Base-by-base conservation (phyloP, 192 early-diverging fungal species). In the Entrophospora sp. region DNA sequence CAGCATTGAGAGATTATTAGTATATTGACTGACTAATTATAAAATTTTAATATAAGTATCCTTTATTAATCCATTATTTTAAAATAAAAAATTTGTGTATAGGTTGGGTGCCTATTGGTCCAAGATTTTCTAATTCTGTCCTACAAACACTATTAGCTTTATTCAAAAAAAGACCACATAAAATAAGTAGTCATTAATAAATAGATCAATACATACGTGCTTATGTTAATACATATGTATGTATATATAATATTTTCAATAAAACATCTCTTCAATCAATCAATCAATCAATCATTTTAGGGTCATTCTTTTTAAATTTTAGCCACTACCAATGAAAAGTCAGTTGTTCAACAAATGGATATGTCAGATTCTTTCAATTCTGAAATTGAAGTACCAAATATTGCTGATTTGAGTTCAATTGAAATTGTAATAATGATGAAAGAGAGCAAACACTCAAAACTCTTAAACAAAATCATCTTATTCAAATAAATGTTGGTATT, bases 61-160 rank as follows among this genome's bases (percentile, higher is more conserved):
- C n/a, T n/a, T n/a, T n/a, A n/a, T n/a, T n/a, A n/a, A n/a, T n/a
- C n/a, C n/a, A n/a, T n/a, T n/a, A n/a, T n/a, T n/a, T n/a, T n/a
- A n/a, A n/a, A n/a, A n/a, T n/a, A n/a, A n/a, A n/a, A n/a, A n/a
- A n/a, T n/a, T n/a, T n/a, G n/a, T n/a, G n/a, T n/a, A n/a, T 75
- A 79, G 95, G 96, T 51, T 99, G 89, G 84, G 94, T 97, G 0
- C n/a, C 83, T 3, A 94, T 99, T 73, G 96, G 96, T 35, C 88
- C 95, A 31, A 82, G 95, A 16, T 97, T 99, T 71, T 96, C 96
- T 20, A 99, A 96, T 75, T 73, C 80, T 3, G 85, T 97, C 1
- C 73, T 99, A 12, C 96, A 99, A 71, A 92, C 95, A 1, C 77
- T 99, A 43, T 76, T 95, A 37, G 95, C 97, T 4, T 71, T 99